A percentile compares a stretch with the other conserved stretches of the same genome.
These are phyloP conservation scores for Acacia acuminata DNA, from an alignment of 306 rosid genomes.

Conservation along the genomic window DNA sequence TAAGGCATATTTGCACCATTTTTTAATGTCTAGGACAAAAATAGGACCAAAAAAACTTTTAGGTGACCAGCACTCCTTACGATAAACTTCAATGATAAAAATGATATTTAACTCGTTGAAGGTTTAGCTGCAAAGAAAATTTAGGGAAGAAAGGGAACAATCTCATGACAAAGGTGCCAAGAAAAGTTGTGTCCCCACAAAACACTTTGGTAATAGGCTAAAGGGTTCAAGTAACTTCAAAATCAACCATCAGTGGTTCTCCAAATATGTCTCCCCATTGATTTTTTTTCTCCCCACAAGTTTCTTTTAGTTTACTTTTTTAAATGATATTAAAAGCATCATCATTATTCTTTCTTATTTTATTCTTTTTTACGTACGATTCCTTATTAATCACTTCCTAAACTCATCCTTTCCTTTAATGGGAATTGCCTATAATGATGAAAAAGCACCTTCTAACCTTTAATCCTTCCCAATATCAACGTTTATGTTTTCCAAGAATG, in stretches of 20 bases:
- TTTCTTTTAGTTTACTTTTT: background rate
- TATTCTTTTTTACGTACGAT: background rate
- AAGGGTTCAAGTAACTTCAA: background rate
- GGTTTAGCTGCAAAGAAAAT: background rate
- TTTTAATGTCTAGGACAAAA: too few relatives aligned
- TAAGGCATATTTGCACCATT: too few relatives aligned
- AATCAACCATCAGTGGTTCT: background rate
- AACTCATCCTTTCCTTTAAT: background rate
- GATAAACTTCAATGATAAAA: too few relatives aligned
- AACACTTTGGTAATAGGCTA: background rate
- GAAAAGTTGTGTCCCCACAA: background rate
- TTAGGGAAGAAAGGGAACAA: conserved; percentile 10
- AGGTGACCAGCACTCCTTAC: too few relatives aligned
- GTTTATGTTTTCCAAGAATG: background rate
- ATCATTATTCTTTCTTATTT: background rate
- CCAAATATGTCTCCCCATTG: background rate
- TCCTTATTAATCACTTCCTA: background rate
- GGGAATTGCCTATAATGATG: background rate
- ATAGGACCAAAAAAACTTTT: too few relatives aligned
- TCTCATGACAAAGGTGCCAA: conserved; percentile 30
- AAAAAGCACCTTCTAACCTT: background rate
- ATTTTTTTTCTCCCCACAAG: background rate
- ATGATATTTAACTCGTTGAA: background rate
- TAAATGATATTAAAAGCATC: background rate
- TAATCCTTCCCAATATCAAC: background rate